Evolutionary conservation across 169 alveolate genomes (phyloP).

Genomic region (Condylostoma magnum): DNA sequence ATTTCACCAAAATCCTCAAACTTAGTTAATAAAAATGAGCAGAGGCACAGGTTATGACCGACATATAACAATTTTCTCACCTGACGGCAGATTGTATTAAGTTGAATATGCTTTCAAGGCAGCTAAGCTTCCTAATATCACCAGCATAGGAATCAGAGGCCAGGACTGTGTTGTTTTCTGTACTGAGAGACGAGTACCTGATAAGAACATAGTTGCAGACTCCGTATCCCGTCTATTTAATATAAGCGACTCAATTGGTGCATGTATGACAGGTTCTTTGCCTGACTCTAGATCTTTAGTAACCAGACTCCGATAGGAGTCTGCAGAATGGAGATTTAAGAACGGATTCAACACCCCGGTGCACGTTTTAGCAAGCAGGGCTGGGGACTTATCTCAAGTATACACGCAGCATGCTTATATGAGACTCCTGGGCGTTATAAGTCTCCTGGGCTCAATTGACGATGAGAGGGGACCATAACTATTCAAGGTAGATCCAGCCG

Average conservation of each 20-base stretch:
- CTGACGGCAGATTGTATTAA: conserved; percentile 97
- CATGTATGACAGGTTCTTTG: conserved; percentile 74
- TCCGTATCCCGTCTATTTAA: conserved; percentile 80
- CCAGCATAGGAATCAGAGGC: conserved; percentile 97
- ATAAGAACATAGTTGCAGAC: conserved; percentile 76
- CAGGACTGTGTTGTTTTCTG: conserved; percentile 92
- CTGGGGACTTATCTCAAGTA: neutral
- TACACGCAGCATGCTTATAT: conserved; percentile 24
- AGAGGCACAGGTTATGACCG: conserved; percentile 72
- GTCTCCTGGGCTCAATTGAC: conserved; percentile 68
- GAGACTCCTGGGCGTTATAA: neutral
- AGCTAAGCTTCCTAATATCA: conserved; percentile 92
- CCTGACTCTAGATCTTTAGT: conserved; percentile 83
- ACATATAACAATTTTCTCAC: conserved; percentile 96
- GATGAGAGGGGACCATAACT: conserved; percentile 81
- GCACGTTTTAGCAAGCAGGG: conserved; percentile 67
- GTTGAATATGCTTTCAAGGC: conserved; percentile 93
- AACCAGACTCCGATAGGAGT: conserved; percentile 65
- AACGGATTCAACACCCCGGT: conserved; percentile 77
- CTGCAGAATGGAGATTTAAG: conserved; percentile 69
- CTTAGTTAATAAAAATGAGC: too few species aligned
- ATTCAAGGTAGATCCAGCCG: conserved; percentile 81
- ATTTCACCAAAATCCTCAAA: too few species aligned
- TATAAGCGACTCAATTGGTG: conserved; percentile 78
- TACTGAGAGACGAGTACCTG: conserved; percentile 95